Conservation (phyloP, 345 rosid species). For the Hibiscus trionum region DNA sequence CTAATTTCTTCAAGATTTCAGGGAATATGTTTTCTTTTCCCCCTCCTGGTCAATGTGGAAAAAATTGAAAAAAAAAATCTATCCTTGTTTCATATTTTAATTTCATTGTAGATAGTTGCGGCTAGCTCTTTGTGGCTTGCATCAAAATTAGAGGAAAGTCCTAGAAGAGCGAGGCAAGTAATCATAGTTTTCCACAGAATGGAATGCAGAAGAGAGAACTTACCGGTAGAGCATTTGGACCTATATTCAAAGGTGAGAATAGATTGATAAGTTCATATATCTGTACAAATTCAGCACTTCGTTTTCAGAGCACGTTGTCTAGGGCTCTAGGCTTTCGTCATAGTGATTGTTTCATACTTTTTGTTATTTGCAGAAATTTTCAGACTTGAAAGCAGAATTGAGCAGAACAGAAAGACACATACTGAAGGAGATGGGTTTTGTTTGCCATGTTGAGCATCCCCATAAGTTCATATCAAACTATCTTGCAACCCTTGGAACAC, state of each 20-base stretch:
- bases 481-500: slow-evolving; percentile 73
- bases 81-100: not conserved
- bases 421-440: slow-evolving; percentile 92
- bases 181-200: slow-evolving; percentile 88
- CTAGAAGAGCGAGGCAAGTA: slow-evolving; percentile 81
- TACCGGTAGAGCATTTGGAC: slow-evolving; percentile 68
- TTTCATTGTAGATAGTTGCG: slow-evolving; percentile 63
- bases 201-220: slow-evolving; percentile 91
- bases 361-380: slow-evolving; percentile 36
- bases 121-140: slow-evolving; percentile 94
- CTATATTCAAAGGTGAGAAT: slow-evolving; percentile 58
- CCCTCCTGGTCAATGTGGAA: not conserved
- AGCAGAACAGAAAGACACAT: slow-evolving; percentile 91
- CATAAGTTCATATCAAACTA: slow-evolving; percentile 93
- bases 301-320: not conserved
- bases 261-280: not conserved
- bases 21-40: not conserved
- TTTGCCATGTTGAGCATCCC: slow-evolving; percentile 95
- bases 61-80: slow-evolving; percentile 1
- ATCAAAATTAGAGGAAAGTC: slow-evolving; percentile 81
- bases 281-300: not conserved
- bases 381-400: slow-evolving; percentile 66
- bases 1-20: not conserved
- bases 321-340: not conserved
- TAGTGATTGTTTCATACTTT: not conserved